Base-by-base conservation (phyloP, 2,329 filamentous ascomycete species). In the Aspergillus novoparasiticus region DNA sequence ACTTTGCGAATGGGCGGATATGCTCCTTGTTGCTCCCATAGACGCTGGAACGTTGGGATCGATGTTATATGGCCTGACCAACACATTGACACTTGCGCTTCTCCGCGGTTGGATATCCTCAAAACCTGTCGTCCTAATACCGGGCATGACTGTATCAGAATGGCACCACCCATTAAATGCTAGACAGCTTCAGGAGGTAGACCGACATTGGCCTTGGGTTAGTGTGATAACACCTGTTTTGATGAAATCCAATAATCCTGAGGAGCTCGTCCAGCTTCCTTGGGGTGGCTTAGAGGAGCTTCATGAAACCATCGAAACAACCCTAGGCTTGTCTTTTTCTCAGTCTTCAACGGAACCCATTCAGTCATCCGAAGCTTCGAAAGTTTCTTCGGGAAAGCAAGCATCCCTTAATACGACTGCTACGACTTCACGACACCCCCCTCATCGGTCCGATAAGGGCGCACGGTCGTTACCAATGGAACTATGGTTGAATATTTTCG, bases 81-180 rank as follows among this genome's bases (percentile, higher is more conserved):
- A 92, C 72, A 96, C 89, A 34, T 84, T 96, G 59, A 83, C 96
- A 9, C 84, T 96, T 58, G 90, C 94, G 69, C 87, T 96, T 1
- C 76, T 97, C 56, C 87, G 94, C 58, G 91, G 91, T 61, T 97
- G 94, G 94, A 89, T 96, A 71, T 88, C 90, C 0, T 90, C 89
- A 8, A 97, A 97, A 79, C 91, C 90, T 70, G 90, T 96, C 34
- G 80, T 97, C 56, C 81, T 97, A 62, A 89, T 96, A 8, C 93
- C 94, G 0, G 92, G 92, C 67, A 96, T 97, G 93, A 94, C 91
- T 39, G 88, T 87, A 1, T 86, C 91, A 64, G 93, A 94, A 88
- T 96, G 93, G 93, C 89, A 94, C 73, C 93, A 95, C 71, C 92
- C 93, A 2, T 89, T 94, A 80, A 96, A 92, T 19, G 92, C 91